Evolutionary conservation across 257 asterid species (phyloP).

Genomic region (Primulina eburnea): DNA sequence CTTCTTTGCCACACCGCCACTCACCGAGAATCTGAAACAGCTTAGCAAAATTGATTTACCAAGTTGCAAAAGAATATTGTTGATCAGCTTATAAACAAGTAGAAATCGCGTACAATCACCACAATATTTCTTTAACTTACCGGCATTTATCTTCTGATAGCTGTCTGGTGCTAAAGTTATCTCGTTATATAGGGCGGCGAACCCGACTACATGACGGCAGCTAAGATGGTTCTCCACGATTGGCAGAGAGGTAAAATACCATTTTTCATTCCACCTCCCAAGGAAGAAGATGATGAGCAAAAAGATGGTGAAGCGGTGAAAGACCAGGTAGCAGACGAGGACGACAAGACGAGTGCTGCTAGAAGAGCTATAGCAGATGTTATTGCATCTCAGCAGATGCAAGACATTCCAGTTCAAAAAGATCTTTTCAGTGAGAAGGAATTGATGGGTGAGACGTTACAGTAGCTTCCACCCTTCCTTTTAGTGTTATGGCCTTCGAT

Average conservation of each 20-base stretch:
- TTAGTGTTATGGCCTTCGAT: slow-evolving; percentile 7
- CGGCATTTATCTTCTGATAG: background rate
- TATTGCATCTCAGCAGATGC: slow-evolving; percentile 60
- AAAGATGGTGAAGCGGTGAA: slow-evolving; percentile 30
- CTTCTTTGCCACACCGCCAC: background rate
- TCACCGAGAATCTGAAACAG: background rate
- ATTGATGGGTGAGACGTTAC: slow-evolving; percentile 40
- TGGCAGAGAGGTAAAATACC: slow-evolving; percentile 96
- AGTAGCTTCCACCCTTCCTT: slow-evolving; percentile 20
- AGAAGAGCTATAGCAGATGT: slow-evolving; percentile 61
- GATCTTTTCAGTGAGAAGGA: slow-evolving; percentile 63
- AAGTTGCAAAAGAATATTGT: background rate
- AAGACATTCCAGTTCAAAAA: slow-evolving; percentile 64
- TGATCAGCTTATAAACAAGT: too few relatives aligned
- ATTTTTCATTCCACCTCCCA: slow-evolving; percentile 75
- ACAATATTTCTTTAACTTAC: background rate
- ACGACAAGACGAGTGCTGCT: slow-evolving; percentile 50
- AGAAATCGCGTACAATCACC: too few relatives aligned
- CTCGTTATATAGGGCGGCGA: slow-evolving; percentile 74
- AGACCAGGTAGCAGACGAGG: slow-evolving; percentile 28
- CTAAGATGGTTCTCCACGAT: slow-evolving; percentile 89
- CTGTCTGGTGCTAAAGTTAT: slow-evolving; percentile 1
- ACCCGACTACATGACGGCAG: slow-evolving; percentile 82
- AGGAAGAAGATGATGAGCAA: slow-evolving; percentile 40
- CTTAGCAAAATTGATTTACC: background rate